Evolutionary conservation across 2,329 filamentous ascomycete species (phyloP).

Genomic region (Sarocladiaceae sp.): DNA sequence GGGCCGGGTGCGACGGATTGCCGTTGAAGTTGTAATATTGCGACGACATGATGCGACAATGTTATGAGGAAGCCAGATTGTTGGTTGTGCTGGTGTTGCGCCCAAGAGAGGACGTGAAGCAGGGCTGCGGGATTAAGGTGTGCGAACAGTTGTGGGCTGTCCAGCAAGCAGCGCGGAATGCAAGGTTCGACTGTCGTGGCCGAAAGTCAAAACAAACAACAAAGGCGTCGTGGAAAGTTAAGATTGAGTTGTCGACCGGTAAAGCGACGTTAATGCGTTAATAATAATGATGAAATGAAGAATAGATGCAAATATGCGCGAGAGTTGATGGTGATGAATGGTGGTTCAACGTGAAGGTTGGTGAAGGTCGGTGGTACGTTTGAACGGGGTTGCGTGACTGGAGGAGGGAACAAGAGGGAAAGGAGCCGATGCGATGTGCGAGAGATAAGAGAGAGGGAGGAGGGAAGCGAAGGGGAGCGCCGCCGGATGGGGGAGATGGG

Average conservation of each 20-base stretch:
- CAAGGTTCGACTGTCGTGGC: conserved; percentile 4
- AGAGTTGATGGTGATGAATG: not conserved
- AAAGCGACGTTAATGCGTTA: not conserved
- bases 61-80: conserved; percentile 4
- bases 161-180: conserved; percentile 6
- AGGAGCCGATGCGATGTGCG: conserved; percentile 5
- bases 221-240: not conserved
- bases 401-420: conserved; percentile 9
- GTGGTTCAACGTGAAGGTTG: too few species aligned
- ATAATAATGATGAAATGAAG: conserved; percentile 6
- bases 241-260: not conserved
- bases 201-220: conserved; percentile 1
- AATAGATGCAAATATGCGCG: conserved; percentile 7
- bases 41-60: conserved; percentile 33
- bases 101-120: conserved; percentile 7
- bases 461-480: not conserved
- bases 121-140: conserved; percentile 22
- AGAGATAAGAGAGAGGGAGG: conserved; percentile 8
- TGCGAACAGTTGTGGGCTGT: conserved; percentile 9
- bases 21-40: conserved; percentile 60
- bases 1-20: conserved; percentile 54
- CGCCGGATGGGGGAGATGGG: conserved; percentile 8
- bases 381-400: conserved; percentile 8
- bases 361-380: not conserved
- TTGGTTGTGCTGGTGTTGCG: not conserved